Evolutionary conservation across 208 protist species (phyloP), one percentile per base, ranked within the genome.

Genomic region (Porcisia deanei): DNA sequence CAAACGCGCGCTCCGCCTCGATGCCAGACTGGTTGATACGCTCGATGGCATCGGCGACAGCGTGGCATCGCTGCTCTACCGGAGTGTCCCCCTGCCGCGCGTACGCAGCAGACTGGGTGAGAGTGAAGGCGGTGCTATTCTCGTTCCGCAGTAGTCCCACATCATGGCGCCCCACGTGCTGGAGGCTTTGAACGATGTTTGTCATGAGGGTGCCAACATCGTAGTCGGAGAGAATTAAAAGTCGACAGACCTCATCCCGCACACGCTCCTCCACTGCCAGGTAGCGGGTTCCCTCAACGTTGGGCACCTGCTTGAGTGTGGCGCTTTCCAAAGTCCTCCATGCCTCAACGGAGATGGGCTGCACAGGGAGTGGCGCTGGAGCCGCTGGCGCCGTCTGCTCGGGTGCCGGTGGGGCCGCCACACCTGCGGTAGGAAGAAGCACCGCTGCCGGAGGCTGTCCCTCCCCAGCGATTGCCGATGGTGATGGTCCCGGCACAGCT

Each of bases 101-200:
- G 78, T 92, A 94, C 18, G 83, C 89, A 18, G 73, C 59, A 34
- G 89, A 93, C 69, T 96, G 92, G 39, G 89, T 88, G 37, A 96
- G 12, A 16, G 90, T 96, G 85, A 96, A 94, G 64, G 92, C 88
- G 12, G 90, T 96, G 71, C 53, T 80, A 71, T 88, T 76, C 41
- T 90, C 87, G 80, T 96, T 96, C 49, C 88, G 88, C 84, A 94
- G 75, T 5, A 96, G 83, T 5, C 92, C 90, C 18, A 96, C 83
- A 77, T 96, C 92, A 73, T 91, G 85, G 20, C 92, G 88, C 16
- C 92, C 92, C 37, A 96, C 81, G 78, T 89, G 87, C 75, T 96
- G 92, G 37, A 96, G 83, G 49, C 88, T 82, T 64, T 81, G 82
- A 39, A 81, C 85, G 61, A 96, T 60, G 67, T 91, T 94, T 18